phyloP scores from a whole-genome alignment of 768 basidiomycete species.

The Inosperma sp. region DNA sequence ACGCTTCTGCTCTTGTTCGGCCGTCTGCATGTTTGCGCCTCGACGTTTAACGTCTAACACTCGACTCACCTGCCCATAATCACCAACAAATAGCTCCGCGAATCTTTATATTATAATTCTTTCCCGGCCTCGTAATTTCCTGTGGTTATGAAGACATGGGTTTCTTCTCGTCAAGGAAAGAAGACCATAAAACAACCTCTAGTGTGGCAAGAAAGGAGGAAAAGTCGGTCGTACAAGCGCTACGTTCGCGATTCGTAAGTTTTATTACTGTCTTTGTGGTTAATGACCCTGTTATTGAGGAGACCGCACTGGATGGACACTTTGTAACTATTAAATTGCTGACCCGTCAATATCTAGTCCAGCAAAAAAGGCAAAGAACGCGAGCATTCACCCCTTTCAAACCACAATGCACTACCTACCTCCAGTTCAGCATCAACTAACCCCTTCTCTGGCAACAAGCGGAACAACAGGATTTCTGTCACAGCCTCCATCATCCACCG shows the following conservation, averaged over 20 bases:
- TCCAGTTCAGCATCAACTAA: constrained; percentile 19
- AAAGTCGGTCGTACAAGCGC: constrained; percentile 52
- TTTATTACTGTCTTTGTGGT: constrained; percentile 16
- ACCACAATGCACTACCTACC: constrained; percentile 8
- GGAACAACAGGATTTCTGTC: not conserved
- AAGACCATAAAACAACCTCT: constrained; percentile 35
- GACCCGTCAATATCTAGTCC: constrained; percentile 34
- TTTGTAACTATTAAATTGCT: constrained; percentile 14
- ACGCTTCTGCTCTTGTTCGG: too few species aligned
- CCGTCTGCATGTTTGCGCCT: too few species aligned
- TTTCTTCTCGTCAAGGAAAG: constrained; percentile 50
- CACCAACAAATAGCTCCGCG: too few species aligned
- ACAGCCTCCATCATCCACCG: not conserved
- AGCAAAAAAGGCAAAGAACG: constrained; percentile 59
- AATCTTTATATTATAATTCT: too few species aligned
- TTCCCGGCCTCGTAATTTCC: too few species aligned
- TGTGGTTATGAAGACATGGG: constrained; percentile 48
- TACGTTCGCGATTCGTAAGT: constrained; percentile 59
- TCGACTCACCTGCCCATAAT: too few species aligned
- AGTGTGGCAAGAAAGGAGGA: constrained; percentile 20
- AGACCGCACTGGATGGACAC: constrained; percentile 13
- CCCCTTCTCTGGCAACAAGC: constrained; percentile 13
- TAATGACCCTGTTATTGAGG: constrained; percentile 1
- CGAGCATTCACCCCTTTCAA: constrained; percentile 29
- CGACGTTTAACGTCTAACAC: too few species aligned